A percentile compares a stretch with the other conserved stretches of the same genome.
phyloP scores from a whole-genome alignment of 2,329 filamentous ascomycete genomes.

The Hypoxylon sp. region DNA sequence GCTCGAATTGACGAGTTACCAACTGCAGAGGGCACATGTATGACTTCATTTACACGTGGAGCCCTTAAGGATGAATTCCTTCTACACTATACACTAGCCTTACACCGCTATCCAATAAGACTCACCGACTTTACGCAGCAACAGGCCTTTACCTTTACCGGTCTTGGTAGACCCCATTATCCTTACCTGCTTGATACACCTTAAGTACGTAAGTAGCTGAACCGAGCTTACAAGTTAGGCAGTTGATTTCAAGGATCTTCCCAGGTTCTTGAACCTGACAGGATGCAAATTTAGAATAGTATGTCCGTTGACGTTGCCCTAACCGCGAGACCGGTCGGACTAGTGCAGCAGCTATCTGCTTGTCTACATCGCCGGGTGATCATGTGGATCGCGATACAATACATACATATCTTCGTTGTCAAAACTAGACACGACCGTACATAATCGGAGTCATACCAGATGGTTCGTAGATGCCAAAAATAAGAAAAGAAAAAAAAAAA shows the following conservation, averaged over 20 bases:
- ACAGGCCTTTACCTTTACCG: slow-evolving; percentile 11
- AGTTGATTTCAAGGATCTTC: slow-evolving; percentile 38
- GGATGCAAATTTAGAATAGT: slow-evolving; percentile 39
- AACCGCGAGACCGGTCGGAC: slow-evolving; percentile 34
- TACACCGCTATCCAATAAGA: slow-evolving; percentile 38
- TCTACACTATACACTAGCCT: slow-evolving; percentile 9
- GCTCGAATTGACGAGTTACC: slow-evolving; percentile 23
- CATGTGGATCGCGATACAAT: slow-evolving; percentile 35
- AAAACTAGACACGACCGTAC: slow-evolving; percentile 1
- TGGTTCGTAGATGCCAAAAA: slow-evolving; percentile 25
- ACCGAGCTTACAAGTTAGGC: slow-evolving; percentile 20
- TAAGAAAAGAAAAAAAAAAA: slow-evolving; percentile 23
- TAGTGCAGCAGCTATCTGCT: slow-evolving; percentile 37
- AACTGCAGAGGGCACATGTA: slow-evolving; percentile 21
- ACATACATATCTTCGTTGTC: neutral
- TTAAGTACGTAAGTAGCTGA: slow-evolving; percentile 25
- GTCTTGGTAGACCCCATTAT: slow-evolving; percentile 5
- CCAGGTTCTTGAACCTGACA: slow-evolving; percentile 36
- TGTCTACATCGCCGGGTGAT: slow-evolving; percentile 39
- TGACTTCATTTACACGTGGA: slow-evolving; percentile 43
- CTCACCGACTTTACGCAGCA: slow-evolving; percentile 39
- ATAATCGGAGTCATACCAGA: slow-evolving; percentile 30
- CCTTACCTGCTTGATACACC: slow-evolving; percentile 9
- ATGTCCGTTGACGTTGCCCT: slow-evolving; percentile 29
- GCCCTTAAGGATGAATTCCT: slow-evolving; percentile 24